phyloP scores from a whole-genome alignment of 164 flowering plant genomes.

The Tinospora cordifolia region DNA sequence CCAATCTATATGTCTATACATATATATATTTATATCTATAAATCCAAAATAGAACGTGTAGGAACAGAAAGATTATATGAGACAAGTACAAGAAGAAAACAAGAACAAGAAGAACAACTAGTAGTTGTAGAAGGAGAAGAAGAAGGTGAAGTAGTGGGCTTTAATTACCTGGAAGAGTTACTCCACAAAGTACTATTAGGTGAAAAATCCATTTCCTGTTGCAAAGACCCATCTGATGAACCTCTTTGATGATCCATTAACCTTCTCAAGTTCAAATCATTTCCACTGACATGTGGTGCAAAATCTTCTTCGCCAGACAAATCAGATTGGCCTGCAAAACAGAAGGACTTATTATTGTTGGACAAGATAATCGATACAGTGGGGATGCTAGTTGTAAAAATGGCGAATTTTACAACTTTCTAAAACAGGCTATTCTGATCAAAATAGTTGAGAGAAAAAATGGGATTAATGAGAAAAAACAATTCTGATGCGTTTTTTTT shows the following conservation, averaged over 20 bases:
- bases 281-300: conserved; percentile 10
- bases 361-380: background rate
- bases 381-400: background rate
- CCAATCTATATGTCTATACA: background rate
- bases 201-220: conserved; percentile 30
- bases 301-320: conserved; percentile 63
- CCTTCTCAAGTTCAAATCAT: conserved; percentile 15
- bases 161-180: conserved; percentile 43
- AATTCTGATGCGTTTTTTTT: background rate
- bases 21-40: background rate
- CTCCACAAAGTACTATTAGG: conserved; percentile 36
- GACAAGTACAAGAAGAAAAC: background rate
- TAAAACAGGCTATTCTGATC: background rate
- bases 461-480: background rate
- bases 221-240: conserved; percentile 28
- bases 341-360: background rate
- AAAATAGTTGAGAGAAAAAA: background rate
- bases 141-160: background rate
- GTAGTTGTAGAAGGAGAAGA: background rate
- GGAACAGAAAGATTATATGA: background rate
- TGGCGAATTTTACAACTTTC: background rate
- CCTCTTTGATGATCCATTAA: conserved; percentile 27
- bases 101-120: background rate
- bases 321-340: conserved; percentile 43
- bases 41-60: background rate